Evolutionary conservation across 2,329 filamentous ascomycete species (phyloP).

Genomic region (Peltaster fructicola): DNA sequence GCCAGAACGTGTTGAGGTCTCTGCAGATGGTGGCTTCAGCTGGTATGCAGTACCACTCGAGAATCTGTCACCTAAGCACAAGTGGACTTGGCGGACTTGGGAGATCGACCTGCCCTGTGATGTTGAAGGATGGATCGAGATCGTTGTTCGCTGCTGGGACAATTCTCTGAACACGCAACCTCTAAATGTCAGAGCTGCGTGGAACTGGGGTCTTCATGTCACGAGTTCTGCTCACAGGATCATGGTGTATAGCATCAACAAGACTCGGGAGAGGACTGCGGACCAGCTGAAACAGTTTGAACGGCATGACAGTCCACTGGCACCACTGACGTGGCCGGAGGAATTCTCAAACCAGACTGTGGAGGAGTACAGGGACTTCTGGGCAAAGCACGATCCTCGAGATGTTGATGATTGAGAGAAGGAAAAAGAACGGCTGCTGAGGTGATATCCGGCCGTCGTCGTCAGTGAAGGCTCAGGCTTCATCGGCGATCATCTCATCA

Average conservation of each 20-base stretch:
- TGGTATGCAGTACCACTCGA: conserved; percentile 41
- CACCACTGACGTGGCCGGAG: conserved; percentile 18
- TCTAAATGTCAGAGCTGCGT: conserved; percentile 34
- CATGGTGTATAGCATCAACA: conserved; percentile 21
- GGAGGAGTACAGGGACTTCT: conserved; percentile 18
- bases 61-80: conserved; percentile 37
- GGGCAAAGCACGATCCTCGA: conserved; percentile 15
- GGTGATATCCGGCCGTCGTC: too few relatives aligned
- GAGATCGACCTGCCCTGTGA: conserved; percentile 38
- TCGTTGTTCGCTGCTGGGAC: conserved; percentile 43
- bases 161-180: conserved; percentile 45
- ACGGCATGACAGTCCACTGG: conserved; percentile 15
- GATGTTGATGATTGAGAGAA: conserved; percentile 5
- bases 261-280: conserved; percentile 12
- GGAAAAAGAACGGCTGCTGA: not conserved
- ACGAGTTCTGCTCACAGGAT: conserved; percentile 23
- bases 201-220: conserved; percentile 28
- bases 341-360: conserved; percentile 13
- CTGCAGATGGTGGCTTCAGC: conserved; percentile 42
- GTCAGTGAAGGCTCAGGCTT: too few relatives aligned
- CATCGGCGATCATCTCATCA: too few relatives aligned
- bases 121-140: conserved; percentile 42
- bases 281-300: conserved; percentile 17
- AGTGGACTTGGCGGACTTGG: conserved; percentile 41
- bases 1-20: conserved; percentile 51